Evolutionary conservation across 495 filamentous ascomycete genomes (phyloP), one percentile per base, ranked within the genome.

Genomic region (Recurvomyces mirabilis): DNA sequence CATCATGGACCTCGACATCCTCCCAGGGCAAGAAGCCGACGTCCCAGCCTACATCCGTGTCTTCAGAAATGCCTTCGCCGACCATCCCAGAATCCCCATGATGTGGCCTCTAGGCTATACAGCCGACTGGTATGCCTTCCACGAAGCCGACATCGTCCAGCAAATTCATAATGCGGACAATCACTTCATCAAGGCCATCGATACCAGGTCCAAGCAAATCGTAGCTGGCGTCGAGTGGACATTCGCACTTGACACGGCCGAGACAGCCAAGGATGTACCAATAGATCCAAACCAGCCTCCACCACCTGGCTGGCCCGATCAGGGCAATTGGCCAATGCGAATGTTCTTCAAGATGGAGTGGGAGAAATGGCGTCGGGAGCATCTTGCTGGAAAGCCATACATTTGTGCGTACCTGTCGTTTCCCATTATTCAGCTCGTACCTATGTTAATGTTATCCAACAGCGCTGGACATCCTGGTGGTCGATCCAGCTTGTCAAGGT

Each of bases 381-480:
- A 5, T 20, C 29, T 55, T n/a, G 41, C 21, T 4, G 51, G 47
- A 11, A 51, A 54, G 38, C 33, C 41, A n/a, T 50, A 50, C 24
- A 46, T 50, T 1, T 10, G 47, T 54, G 38, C 12, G 47, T 41
- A 21, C 12, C n/a, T n/a, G n/a, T n/a, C n/a, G n/a, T n/a, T n/a
- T n/a, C n/a, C n/a, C n/a, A n/a, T n/a, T n/a, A n/a, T n/a, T n/a
- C n/a, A n/a, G n/a, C n/a, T n/a, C n/a, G n/a, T n/a, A n/a, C n/a
- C n/a, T n/a, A n/a, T n/a, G n/a, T n/a, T n/a, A 17, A 30, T 43
- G 43, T 41, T 21, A 21, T 22, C 6, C 5, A n/a, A 2, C 31
- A 54, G 51, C 29, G n/a, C 52, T 55, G 1, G n/a, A 55, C 37
- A 42, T 51, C 22, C 39, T 55, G 11, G 43, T 52, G 2, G 39